phyloP scores from a whole-genome alignment of 1,284 basidiomycete species.

The Tilletia setariae region DNA sequence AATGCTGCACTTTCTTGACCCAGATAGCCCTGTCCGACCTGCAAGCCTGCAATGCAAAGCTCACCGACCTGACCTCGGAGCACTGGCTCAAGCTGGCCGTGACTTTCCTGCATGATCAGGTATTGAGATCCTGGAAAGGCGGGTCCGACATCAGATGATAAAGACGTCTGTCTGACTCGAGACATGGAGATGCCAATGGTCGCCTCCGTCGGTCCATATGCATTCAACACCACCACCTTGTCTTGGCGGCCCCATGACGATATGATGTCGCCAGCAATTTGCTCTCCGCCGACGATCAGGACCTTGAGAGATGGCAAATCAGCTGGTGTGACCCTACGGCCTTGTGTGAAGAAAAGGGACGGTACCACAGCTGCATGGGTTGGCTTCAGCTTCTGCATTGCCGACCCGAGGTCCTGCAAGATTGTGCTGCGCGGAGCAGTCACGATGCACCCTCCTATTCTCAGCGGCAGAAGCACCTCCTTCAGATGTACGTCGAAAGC shows the following conservation, averaged over 20 bases:
- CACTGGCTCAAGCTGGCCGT: constrained; percentile 26
- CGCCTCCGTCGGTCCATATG: constrained; percentile 51
- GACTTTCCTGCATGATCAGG: constrained; percentile 30
- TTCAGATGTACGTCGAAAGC: constrained; percentile 53
- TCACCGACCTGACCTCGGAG: constrained; percentile 45
- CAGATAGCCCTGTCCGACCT: constrained; percentile 45
- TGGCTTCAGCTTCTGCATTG: constrained; percentile 36
- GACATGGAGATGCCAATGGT: constrained; percentile 50
- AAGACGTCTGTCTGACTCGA: constrained; percentile 28
- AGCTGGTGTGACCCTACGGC: constrained; percentile 33
- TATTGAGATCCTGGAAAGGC: constrained; percentile 46
- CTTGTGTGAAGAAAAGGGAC: constrained; percentile 47
- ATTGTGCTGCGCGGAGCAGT: constrained; percentile 42
- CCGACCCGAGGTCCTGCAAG: constrained; percentile 44
- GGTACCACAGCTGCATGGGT: constrained; percentile 52
- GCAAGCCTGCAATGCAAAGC: constrained; percentile 44
- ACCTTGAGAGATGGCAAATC: constrained; percentile 39
- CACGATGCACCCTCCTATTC: constrained; percentile 47
- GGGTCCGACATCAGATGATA: constrained; percentile 37
- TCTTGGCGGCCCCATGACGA: constrained; percentile 29
- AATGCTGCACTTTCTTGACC: constrained; percentile 28
- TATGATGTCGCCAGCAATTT: constrained; percentile 37
- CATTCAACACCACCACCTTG: constrained; percentile 40
- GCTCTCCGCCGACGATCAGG: constrained; percentile 49
- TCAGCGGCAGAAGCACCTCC: constrained; percentile 50